phyloP scores from a whole-genome alignment of 1,284 basidiomycete species.

The Tilletia walkeri region DNA sequence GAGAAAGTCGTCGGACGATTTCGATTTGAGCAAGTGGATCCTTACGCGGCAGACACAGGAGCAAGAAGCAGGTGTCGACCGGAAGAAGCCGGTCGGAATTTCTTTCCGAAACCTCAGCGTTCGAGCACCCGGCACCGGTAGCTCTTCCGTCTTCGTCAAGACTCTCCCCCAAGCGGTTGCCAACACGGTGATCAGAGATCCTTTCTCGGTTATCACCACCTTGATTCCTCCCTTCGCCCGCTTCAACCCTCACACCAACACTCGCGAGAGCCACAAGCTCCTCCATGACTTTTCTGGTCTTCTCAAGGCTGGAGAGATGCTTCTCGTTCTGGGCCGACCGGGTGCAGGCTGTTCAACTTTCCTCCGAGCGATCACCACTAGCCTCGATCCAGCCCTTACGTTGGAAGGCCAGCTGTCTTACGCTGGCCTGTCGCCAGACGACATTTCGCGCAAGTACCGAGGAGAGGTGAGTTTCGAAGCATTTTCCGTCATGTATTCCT shows the following conservation, averaged over 20 bases:
- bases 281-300: slow-evolving; percentile 35
- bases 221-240: slow-evolving; percentile 31
- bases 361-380: slow-evolving; percentile 40
- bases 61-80: slow-evolving; percentile 32
- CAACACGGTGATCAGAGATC: slow-evolving; percentile 41
- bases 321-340: slow-evolving; percentile 47
- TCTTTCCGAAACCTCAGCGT: slow-evolving; percentile 41
- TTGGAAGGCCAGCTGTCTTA: slow-evolving; percentile 40
- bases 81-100: slow-evolving; percentile 42
- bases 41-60: slow-evolving; percentile 30
- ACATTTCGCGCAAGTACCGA: slow-evolving; percentile 35
- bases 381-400: neutral
- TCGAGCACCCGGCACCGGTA: slow-evolving; percentile 33
- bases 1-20: slow-evolving; percentile 22
- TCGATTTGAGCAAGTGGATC: slow-evolving; percentile 41
- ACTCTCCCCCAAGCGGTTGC: slow-evolving; percentile 39
- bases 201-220: slow-evolving; percentile 35
- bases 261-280: slow-evolving; percentile 20
- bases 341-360: slow-evolving; percentile 43
- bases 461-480: slow-evolving; percentile 26
- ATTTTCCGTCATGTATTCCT: too few species aligned
- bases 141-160: slow-evolving; percentile 44
- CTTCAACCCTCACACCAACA: slow-evolving; percentile 24
- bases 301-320: slow-evolving; percentile 45
- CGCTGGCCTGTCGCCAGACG: slow-evolving; percentile 32